Conservation (phyloP, 2,329 filamentous ascomycete genomes). For the Fusarium abutilonis region DNA sequence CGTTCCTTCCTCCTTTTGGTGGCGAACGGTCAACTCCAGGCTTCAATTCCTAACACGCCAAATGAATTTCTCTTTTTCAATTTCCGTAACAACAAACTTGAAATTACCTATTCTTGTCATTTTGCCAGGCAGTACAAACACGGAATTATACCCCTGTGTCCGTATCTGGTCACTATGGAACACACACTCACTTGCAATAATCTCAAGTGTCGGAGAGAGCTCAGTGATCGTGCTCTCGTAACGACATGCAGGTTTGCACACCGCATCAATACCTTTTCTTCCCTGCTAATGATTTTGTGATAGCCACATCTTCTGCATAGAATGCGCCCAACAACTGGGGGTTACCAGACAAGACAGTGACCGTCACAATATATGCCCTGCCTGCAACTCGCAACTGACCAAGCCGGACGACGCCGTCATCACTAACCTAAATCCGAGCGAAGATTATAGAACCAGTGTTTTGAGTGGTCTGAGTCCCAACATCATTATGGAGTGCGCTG, state of each 20-base stretch:
- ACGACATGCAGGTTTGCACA: constrained; percentile 81
- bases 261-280: background rate
- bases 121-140: background rate
- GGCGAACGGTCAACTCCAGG: no score
- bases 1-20: no score
- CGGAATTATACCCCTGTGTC: background rate
- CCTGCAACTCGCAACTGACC: constrained; percentile 73
- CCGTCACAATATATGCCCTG: constrained; percentile 71
- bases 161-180: constrained; percentile 67
- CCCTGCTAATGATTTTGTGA: constrained; percentile 5
- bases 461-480: constrained; percentile 84
- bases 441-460: constrained; percentile 90
- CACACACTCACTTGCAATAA: constrained; percentile 81
- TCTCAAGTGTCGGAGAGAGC: constrained; percentile 75
- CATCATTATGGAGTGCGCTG: constrained; percentile 86
- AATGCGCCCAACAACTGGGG: constrained; percentile 74
- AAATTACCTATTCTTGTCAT: background rate
- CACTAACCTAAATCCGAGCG: constrained; percentile 77
- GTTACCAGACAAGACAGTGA: constrained; percentile 58
- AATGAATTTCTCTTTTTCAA: background rate
- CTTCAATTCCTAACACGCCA: no score
- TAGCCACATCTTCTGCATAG: constrained; percentile 86
- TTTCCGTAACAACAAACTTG: background rate
- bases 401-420: constrained; percentile 80
- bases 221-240: constrained; percentile 78